Conservation (phyloP, 148 eudicot genomes). For the Fagopyrum esculentum region DNA sequence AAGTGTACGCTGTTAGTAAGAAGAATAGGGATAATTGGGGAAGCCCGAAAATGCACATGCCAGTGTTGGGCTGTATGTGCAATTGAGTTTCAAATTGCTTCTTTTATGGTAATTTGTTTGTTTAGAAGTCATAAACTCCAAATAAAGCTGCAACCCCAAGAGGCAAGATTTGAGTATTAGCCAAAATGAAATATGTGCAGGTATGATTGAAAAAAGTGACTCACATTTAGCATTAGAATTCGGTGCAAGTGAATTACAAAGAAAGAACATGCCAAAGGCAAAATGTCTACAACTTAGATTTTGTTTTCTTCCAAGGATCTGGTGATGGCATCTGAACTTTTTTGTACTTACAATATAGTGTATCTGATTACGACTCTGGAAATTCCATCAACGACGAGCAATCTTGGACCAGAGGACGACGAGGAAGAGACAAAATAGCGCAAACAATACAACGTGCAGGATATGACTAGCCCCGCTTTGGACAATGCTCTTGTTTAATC, state of each 20-base stretch:
- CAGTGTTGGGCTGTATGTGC: background rate
- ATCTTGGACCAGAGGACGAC: background rate
- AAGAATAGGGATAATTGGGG: background rate
- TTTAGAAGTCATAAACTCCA: background rate
- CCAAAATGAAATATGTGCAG: background rate
- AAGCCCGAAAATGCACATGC: slow-evolving; percentile 9
- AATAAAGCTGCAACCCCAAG: background rate
- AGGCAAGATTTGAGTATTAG: background rate
- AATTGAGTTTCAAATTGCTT: slow-evolving; percentile 1
- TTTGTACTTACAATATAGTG: slow-evolving; percentile 5
- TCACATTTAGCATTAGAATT: background rate
- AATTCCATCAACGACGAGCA: background rate
- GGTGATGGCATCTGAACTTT: background rate
- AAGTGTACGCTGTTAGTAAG: background rate
- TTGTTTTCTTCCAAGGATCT: background rate
- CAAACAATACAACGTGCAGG: slow-evolving; percentile 77
- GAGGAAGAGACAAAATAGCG: slow-evolving; percentile 38
- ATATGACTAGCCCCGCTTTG: slow-evolving; percentile 70
- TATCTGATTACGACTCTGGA: background rate
- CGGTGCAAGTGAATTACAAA: background rate
- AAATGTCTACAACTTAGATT: background rate
- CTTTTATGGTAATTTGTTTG: slow-evolving; percentile 4
- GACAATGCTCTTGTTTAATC: slow-evolving; percentile 73
- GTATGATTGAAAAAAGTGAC: background rate
- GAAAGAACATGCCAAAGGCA: background rate